A percentile compares a stretch with the other conserved stretches of the same genome.
phyloP scores from a whole-genome alignment of 352 stramenopile genomes.

The Phytophthora ramorum region DNA sequence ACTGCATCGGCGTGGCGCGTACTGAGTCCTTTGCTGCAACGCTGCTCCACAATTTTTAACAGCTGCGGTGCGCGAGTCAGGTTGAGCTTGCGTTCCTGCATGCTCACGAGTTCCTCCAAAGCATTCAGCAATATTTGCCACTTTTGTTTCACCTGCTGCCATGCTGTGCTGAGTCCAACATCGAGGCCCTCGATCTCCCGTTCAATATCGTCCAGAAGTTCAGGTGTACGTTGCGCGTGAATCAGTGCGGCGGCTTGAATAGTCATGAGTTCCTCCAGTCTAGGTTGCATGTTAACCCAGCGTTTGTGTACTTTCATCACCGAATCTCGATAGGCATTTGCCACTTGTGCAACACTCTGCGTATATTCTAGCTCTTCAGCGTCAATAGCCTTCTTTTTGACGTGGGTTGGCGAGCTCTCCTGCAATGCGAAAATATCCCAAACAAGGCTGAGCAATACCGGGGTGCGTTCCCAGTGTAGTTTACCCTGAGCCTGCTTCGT shows the following conservation, averaged over 20 bases:
- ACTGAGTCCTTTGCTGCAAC: conserved; percentile 66
- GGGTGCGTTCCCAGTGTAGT: conserved; percentile 72
- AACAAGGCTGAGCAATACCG: conserved; percentile 66
- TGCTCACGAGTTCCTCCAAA: conserved; percentile 62
- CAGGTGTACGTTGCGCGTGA: conserved; percentile 57
- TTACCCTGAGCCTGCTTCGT: conserved; percentile 50
- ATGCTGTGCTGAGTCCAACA: conserved; percentile 63
- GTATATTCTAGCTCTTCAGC: conserved; percentile 42
- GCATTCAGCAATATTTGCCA: conserved; percentile 56
- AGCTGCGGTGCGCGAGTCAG: conserved; percentile 59
- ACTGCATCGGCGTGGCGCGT: conserved; percentile 64
- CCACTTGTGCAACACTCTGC: conserved; percentile 44
- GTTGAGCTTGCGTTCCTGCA: conserved; percentile 70
- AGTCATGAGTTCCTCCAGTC: conserved; percentile 64
- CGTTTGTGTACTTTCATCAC: conserved; percentile 71
- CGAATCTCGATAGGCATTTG: conserved; percentile 48
- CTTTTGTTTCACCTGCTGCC: conserved; percentile 64
- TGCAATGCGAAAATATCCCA: conserved; percentile 75
- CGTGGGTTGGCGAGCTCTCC: conserved; percentile 26
- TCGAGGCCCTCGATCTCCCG: conserved; percentile 68
- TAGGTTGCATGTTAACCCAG: conserved; percentile 72
- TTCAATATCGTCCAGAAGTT: conserved; percentile 55
- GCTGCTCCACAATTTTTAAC: conserved; percentile 52
- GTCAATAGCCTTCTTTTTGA: conserved; percentile 10
- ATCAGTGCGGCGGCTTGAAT: conserved; percentile 61